phyloP scores from a whole-genome alignment of 169 alveolate species.

The Cyclospora cayetanensis region DNA sequence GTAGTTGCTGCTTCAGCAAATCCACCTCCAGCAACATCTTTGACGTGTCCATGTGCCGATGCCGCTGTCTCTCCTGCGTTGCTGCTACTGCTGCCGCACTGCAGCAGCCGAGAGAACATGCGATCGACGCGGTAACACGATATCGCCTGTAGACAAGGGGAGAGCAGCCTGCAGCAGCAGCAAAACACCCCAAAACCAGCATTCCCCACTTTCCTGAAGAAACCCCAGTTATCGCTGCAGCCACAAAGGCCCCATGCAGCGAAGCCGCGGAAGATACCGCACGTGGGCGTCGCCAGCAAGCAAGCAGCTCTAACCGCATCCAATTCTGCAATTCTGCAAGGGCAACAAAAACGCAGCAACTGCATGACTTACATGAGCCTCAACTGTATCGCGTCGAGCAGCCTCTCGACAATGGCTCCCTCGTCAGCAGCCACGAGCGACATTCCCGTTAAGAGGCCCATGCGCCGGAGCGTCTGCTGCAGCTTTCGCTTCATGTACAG shows the following conservation, averaged over 20 bases:
- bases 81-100: conserved; percentile 32
- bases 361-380: conserved; percentile 16
- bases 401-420: neutral
- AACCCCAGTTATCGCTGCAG: neutral
- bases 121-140: neutral
- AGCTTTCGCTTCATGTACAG: neutral
- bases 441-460: neutral
- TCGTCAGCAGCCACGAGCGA: conserved; percentile 35
- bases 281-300: neutral
- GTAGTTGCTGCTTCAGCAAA: neutral
- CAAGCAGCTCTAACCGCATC: neutral
- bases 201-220: neutral
- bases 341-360: conserved; percentile 42
- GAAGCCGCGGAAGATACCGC: neutral
- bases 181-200: neutral
- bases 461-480: conserved; percentile 3
- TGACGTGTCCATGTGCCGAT: neutral
- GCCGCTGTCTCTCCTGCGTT: conserved; percentile 1
- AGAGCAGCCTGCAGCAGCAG: conserved; percentile 52
- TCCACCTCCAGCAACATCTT: neutral
- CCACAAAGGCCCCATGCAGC: neutral
- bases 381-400: neutral
- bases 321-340: no score
- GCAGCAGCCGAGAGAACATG: neutral
- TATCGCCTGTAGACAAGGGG: conserved; percentile 29